phyloP scores from a whole-genome alignment of 805 yeast species.

The Yamadazyma sp. region DNA sequence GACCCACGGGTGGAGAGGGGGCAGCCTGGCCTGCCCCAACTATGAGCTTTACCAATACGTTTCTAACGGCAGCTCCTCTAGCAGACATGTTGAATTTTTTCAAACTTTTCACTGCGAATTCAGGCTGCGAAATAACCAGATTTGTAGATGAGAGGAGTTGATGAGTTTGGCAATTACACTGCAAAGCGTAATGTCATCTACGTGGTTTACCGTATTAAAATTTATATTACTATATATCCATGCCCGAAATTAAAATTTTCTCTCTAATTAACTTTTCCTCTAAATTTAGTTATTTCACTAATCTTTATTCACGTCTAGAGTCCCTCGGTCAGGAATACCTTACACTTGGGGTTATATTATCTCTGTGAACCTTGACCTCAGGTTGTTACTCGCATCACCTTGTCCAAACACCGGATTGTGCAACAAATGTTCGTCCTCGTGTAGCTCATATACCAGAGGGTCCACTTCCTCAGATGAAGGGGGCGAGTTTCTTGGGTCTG shows the following conservation, averaged over 20 bases:
- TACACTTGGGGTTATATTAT: no score
- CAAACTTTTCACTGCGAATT: slow-evolving; percentile 12
- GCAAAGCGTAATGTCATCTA: no score
- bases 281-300: no score
- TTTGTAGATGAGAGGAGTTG: no score
- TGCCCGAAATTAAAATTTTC: no score
- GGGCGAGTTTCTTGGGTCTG: slow-evolving; percentile 3
- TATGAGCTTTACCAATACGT: slow-evolving; percentile 76
- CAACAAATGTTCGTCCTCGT: slow-evolving; percentile 12
- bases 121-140: no score
- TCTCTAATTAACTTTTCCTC: no score
- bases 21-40: slow-evolving; percentile 98
- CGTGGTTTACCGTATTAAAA: no score
- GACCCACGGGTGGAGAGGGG: slow-evolving; percentile 99
- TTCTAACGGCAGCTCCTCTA: slow-evolving; percentile 38
- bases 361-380: slow-evolving; percentile 21
- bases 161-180: no score
- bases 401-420: slow-evolving; percentile 16
- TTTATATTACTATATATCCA: no score
- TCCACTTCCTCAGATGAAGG: slow-evolving; percentile 14
- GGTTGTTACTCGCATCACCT: slow-evolving; percentile 19
- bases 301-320: no score
- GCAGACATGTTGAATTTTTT: slow-evolving; percentile 13
- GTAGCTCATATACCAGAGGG: slow-evolving; percentile 16
- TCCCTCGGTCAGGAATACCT: no score